phyloP scores from a whole-genome alignment of 495 filamentous ascomycete genomes.

The Aspergillus leporis region DNA sequence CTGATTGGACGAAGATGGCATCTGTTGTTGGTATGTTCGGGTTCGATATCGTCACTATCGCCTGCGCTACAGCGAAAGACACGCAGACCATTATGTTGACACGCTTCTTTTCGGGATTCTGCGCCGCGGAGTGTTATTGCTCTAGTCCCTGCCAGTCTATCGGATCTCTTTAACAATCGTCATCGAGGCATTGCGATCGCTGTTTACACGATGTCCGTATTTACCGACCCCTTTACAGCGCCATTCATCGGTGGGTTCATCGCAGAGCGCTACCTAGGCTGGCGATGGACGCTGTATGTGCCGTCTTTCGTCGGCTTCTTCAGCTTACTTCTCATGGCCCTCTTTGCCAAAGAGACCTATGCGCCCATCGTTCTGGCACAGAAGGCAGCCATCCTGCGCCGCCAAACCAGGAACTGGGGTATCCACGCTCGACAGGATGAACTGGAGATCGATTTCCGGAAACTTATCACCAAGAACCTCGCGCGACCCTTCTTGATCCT shows the following conservation, averaged over 20 bases:
- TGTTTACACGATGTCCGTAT: constrained; percentile 48
- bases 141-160: constrained; percentile 48
- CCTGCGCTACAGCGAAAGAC: constrained; percentile 56
- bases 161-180: constrained; percentile 49
- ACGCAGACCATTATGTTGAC: constrained; percentile 53
- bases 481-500: constrained; percentile 43
- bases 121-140: constrained; percentile 49
- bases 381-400: constrained; percentile 41
- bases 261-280: constrained; percentile 35
- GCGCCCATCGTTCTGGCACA: constrained; percentile 35
- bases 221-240: constrained; percentile 42
- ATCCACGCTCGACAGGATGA: constrained; percentile 51
- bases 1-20: constrained; percentile 61
- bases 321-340: constrained; percentile 21
- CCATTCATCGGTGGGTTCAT: constrained; percentile 49
- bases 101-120: constrained; percentile 50
- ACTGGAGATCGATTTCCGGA: constrained; percentile 36
- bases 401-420: constrained; percentile 44
- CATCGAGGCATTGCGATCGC: constrained; percentile 46
- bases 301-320: constrained; percentile 38
- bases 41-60: constrained; percentile 53
- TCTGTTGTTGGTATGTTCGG: constrained; percentile 48
- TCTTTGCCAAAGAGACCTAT: constrained; percentile 39
- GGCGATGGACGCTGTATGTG: constrained; percentile 50
- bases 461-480: constrained; percentile 42